phyloP scores from a whole-genome alignment of 1,284 basidiomycete species.

The Microbotryum scabiosae region DNA sequence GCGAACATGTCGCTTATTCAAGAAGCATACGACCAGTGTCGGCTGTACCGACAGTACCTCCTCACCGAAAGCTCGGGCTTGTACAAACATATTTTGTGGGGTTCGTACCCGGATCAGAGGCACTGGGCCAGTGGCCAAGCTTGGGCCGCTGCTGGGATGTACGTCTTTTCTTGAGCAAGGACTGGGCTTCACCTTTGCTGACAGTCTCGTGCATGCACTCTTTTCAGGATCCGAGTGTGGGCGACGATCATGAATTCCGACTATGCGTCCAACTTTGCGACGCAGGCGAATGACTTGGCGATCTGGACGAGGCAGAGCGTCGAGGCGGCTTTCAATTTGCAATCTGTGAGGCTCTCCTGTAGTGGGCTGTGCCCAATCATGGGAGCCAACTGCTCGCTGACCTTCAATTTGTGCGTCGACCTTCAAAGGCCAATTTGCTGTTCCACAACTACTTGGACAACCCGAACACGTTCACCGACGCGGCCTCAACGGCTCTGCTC shows the following conservation, averaged over 20 bases:
- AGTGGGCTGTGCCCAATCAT: too few species aligned
- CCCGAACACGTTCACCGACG: constrained; percentile 64
- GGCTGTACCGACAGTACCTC: constrained; percentile 57
- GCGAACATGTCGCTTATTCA: constrained; percentile 60
- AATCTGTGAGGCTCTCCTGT: background rate
- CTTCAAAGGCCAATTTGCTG: background rate
- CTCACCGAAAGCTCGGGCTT: constrained; percentile 42
- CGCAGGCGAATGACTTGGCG: constrained; percentile 53
- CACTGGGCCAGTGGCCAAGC: constrained; percentile 51
- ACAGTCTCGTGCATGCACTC: too few species aligned
- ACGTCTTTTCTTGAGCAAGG: constrained; percentile 1
- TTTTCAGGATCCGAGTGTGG: constrained; percentile 53
- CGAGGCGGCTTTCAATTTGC: constrained; percentile 2
- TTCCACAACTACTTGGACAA: constrained; percentile 66
- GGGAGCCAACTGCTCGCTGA: background rate
- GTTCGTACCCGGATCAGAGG: constrained; percentile 29
- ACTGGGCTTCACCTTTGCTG: background rate
- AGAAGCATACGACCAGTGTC: constrained; percentile 68
- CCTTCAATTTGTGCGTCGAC: constrained; percentile 7
- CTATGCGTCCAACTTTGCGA: constrained; percentile 48
- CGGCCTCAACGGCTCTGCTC: constrained; percentile 63
- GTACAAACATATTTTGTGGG: constrained; percentile 65
- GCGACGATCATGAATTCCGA: constrained; percentile 59
- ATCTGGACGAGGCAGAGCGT: constrained; percentile 43
- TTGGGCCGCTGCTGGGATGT: constrained; percentile 73